Percentiles rank a stretch among this genome's conserved stretches.
Evolutionary conservation across 768 basidiomycete genomes (phyloP).

Genomic region (Boletus tomentosulus): DNA sequence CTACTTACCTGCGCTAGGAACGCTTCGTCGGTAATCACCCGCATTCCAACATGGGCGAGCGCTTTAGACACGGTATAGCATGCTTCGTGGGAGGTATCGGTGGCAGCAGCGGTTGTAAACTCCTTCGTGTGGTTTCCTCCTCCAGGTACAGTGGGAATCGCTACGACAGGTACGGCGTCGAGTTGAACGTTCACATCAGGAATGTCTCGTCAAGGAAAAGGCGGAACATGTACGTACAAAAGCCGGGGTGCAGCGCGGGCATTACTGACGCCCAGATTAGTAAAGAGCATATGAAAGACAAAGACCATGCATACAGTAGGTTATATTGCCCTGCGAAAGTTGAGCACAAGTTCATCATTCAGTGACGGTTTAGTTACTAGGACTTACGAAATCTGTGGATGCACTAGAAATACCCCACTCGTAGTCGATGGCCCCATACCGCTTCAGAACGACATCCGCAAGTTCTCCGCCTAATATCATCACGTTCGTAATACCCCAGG

Average conservation of each 20-base stretch:
- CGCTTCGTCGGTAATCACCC: slow-evolving; percentile 61
- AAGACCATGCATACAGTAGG: slow-evolving; percentile 49
- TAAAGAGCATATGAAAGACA: not conserved
- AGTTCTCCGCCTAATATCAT: slow-evolving; percentile 54
- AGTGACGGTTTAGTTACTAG: not conserved
- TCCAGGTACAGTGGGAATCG: slow-evolving; percentile 66
- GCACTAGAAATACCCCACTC: slow-evolving; percentile 65
- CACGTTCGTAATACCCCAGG: not conserved
- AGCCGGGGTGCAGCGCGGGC: slow-evolving; percentile 72
- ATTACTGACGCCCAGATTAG: slow-evolving; percentile 36
- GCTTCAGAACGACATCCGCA: slow-evolving; percentile 53
- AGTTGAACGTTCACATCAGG: not conserved
- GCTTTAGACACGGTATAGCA: slow-evolving; percentile 66
- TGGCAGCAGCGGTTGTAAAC: slow-evolving; percentile 63
- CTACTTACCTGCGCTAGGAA: slow-evolving; percentile 54
- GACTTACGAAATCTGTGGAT: slow-evolving; percentile 79
- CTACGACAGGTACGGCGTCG: slow-evolving; percentile 31
- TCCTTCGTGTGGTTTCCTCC: slow-evolving; percentile 77
- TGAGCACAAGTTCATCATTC: not conserved
- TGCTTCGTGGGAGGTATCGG: slow-evolving; percentile 57
- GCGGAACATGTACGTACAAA: slow-evolving; percentile 28
- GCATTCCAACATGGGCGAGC: slow-evolving; percentile 64
- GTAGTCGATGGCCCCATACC: slow-evolving; percentile 60
- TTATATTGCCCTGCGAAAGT: slow-evolving; percentile 46
- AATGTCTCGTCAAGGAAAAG: not conserved